These are phyloP conservation scores for Hemileia vastatrix DNA, from an alignment of 1,284 basidiomycete genomes.

Conservation along the genomic window DNA sequence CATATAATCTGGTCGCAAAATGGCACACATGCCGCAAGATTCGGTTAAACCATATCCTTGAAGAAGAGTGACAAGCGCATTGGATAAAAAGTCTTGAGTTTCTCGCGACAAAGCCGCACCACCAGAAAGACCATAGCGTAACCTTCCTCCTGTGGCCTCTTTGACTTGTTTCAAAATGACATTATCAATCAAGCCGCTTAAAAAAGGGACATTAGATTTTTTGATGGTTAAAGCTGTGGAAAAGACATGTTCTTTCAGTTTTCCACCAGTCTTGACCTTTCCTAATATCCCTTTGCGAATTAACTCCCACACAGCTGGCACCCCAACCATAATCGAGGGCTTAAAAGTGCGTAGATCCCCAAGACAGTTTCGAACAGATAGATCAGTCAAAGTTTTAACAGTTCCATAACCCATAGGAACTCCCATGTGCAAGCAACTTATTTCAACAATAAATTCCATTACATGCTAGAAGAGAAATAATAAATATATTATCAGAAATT, in stretches of 20 bases:
- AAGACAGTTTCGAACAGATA: slow-evolving; percentile 74
- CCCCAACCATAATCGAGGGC: slow-evolving; percentile 79
- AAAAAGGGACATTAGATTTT: slow-evolving; percentile 56
- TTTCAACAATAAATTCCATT: slow-evolving; percentile 23
- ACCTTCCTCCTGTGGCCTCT: slow-evolving; percentile 73
- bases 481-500: neutral
- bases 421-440: slow-evolving; percentile 49
- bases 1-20: slow-evolving; percentile 70
- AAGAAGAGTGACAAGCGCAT: slow-evolving; percentile 67
- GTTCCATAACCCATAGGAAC: slow-evolving; percentile 76
- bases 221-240: slow-evolving; percentile 60
- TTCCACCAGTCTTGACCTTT: slow-evolving; percentile 59
- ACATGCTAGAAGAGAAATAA: slow-evolving; percentile 6
- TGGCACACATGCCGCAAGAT: slow-evolving; percentile 72
- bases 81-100: slow-evolving; percentile 80
- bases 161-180: slow-evolving; percentile 65
- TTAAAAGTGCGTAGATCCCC: slow-evolving; percentile 76
- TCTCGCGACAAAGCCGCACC: slow-evolving; percentile 74
- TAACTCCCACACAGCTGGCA: slow-evolving; percentile 59
- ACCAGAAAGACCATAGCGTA: slow-evolving; percentile 62
- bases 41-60: slow-evolving; percentile 93
- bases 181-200: slow-evolving; percentile 61
- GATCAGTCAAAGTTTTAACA: slow-evolving; percentile 92
- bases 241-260: slow-evolving; percentile 64
- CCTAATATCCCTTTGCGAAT: slow-evolving; percentile 83